phyloP scores from a whole-genome alignment of 208 protist species.

The Herpetomonas samuelpessoai region DNA sequence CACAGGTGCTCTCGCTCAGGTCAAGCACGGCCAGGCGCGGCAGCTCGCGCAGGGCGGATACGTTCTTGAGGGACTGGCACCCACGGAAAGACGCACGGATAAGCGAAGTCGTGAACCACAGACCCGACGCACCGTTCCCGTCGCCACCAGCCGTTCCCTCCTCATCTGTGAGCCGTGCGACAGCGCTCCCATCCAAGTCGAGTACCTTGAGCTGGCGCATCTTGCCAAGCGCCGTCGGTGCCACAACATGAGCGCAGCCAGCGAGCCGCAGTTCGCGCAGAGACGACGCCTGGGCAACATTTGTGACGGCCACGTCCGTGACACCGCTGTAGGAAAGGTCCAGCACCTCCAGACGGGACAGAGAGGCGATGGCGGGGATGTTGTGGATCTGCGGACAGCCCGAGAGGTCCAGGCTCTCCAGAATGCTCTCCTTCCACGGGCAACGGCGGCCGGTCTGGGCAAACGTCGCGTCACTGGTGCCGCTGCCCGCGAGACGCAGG shows the following conservation, averaged over 20 bases:
- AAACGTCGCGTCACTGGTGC: conserved; percentile 6
- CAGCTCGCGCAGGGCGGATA: conserved; percentile 9
- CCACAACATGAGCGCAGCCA: background rate
- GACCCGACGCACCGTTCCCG: background rate
- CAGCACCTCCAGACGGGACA: conserved; percentile 19
- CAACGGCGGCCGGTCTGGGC: background rate
- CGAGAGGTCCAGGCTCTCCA: conserved; percentile 18
- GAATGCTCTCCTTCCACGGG: background rate
- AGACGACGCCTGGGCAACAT: conserved; percentile 11
- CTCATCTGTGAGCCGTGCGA: background rate
- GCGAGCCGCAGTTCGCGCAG: conserved; percentile 15
- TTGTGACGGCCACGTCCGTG: conserved; percentile 6
- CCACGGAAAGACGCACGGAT: conserved; percentile 4
- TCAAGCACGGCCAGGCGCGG: background rate
- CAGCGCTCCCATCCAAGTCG: conserved; percentile 1
- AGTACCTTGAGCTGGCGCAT: conserved; percentile 15
- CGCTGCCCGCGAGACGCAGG: conserved; percentile 18
- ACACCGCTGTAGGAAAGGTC: conserved; percentile 25
- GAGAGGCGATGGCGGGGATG: conserved; percentile 2
- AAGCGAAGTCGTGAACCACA: background rate
- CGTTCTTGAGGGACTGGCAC: conserved; percentile 10
- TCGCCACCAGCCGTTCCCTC: no score
- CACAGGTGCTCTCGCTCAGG: background rate
- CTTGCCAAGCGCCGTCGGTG: background rate
- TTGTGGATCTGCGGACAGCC: conserved; percentile 9